Percentiles rank a stretch among this genome's conserved stretches.
Conservation (phyloP, 2,329 filamentous ascomycete genomes). For the Aspergillus awamori region DNA sequence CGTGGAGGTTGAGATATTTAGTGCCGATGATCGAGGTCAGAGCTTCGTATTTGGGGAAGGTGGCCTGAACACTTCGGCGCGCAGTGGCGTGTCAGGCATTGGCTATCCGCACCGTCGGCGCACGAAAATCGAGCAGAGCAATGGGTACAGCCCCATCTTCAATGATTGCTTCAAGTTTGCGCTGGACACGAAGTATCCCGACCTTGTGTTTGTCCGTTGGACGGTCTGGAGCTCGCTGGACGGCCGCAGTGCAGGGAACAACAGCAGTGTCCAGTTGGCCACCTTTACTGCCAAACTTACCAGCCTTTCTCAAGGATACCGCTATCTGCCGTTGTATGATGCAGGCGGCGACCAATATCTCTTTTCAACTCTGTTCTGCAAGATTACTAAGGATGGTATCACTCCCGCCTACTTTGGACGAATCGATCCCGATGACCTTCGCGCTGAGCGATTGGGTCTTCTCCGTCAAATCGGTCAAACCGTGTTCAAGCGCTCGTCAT, state of each 20-base stretch:
- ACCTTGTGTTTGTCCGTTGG: constrained; percentile 90
- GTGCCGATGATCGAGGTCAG: constrained; percentile 87
- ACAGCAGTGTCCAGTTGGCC: constrained; percentile 67
- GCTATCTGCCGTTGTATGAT: constrained; percentile 87
- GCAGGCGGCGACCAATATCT: constrained; percentile 88
- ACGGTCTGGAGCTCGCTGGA: constrained; percentile 85
- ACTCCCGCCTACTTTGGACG: constrained; percentile 46
- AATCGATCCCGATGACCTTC: constrained; percentile 42
- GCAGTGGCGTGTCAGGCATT: constrained; percentile 67
- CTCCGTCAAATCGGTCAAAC: constrained; percentile 48
- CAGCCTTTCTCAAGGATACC: constrained; percentile 88
- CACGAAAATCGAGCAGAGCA: constrained; percentile 79
- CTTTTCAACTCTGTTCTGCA: constrained; percentile 92
- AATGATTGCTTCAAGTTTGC: constrained; percentile 77
- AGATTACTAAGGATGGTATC: constrained; percentile 67
- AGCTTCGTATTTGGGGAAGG: constrained; percentile 68
- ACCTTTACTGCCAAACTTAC: constrained; percentile 91
- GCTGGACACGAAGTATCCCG: constrained; percentile 90
- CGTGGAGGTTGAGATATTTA: constrained; percentile 91
- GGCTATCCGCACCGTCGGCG: constrained; percentile 74
- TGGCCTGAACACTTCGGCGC: constrained; percentile 65
- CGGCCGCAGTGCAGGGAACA: constrained; percentile 69
- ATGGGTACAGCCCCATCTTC: constrained; percentile 92
- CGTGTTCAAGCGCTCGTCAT: constrained; percentile 48
- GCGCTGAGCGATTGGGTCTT: constrained; percentile 45